phyloP scores from a whole-genome alignment of 2,329 filamentous ascomycete genomes.

The Penicillium sp. region DNA sequence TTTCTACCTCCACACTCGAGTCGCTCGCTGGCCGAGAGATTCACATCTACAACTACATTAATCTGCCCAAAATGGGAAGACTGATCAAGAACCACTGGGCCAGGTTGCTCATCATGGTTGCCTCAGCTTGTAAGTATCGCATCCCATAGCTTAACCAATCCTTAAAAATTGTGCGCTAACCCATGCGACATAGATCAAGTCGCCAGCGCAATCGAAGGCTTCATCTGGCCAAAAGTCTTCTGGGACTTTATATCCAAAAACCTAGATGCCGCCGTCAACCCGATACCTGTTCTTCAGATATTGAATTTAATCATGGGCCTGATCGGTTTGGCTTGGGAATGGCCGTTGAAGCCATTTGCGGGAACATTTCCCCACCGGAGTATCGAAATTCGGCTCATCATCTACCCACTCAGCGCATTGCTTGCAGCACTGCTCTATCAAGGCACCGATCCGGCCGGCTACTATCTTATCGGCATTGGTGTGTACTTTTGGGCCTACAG shows the following conservation, averaged over 20 bases:
- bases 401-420: conserved; percentile 77
- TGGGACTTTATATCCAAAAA: conserved; percentile 95
- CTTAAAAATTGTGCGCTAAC: conserved; percentile 1
- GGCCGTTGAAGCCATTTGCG: conserved; percentile 77
- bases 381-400: conserved; percentile 78
- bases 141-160: neutral
- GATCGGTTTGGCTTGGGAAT: conserved; percentile 81
- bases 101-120: conserved; percentile 85
- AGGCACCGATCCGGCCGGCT: conserved; percentile 85
- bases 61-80: conserved; percentile 70
- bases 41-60: conserved; percentile 2
- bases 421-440: conserved; percentile 82
- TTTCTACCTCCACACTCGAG: neutral
- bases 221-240: conserved; percentile 99
- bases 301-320: conserved; percentile 85
- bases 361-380: conserved; percentile 79
- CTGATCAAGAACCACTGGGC: conserved; percentile 99
- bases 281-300: conserved; percentile 83
- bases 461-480: conserved; percentile 80
- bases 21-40: conserved; percentile 32
- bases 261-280: conserved; percentile 81
- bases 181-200: conserved; percentile 69
- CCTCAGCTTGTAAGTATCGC: conserved; percentile 67
- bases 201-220: conserved; percentile 76
- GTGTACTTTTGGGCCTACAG: conserved; percentile 98